Conservation (phyloP, 2,329 filamentous ascomycete species). For the Pezicula rhizophila region DNA sequence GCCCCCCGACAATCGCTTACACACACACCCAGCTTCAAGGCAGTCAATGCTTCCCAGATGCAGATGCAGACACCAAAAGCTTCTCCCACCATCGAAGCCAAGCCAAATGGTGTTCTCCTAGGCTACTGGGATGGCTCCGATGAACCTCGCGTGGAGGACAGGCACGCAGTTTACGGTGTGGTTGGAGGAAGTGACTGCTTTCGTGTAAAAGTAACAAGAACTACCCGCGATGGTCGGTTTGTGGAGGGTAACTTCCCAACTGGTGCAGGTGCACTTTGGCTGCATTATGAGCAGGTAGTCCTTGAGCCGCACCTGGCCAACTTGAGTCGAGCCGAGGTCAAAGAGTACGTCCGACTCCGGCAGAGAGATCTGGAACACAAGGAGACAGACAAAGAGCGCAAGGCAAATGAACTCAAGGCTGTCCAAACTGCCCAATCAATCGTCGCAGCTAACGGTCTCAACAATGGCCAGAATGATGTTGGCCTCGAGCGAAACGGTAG, state of each 20-base stretch:
- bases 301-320: slow-evolving; percentile 49
- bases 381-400: slow-evolving; percentile 42
- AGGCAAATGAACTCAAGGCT: slow-evolving; percentile 36
- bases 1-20: slow-evolving; percentile 1
- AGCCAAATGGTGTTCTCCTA: slow-evolving; percentile 33
- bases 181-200: slow-evolving; percentile 60
- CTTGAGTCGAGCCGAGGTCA: slow-evolving; percentile 49
- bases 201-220: slow-evolving; percentile 53
- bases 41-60: slow-evolving; percentile 16
- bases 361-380: slow-evolving; percentile 51
- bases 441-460: slow-evolving; percentile 12
- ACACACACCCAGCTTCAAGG: slow-evolving; percentile 21
- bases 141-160: slow-evolving; percentile 39
- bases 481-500: slow-evolving; percentile 2
- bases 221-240: slow-evolving; percentile 54
- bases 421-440: slow-evolving; percentile 17
- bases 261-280: slow-evolving; percentile 56
- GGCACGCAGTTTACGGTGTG: slow-evolving; percentile 58
- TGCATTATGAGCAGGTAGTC: slow-evolving; percentile 55
- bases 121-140: slow-evolving; percentile 54
- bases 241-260: slow-evolving; percentile 54
- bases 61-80: slow-evolving; percentile 18
- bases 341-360: slow-evolving; percentile 58
- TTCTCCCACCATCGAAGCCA: slow-evolving; percentile 15
- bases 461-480: slow-evolving; percentile 1